Evolutionary conservation across 2,329 filamentous ascomycete genomes (phyloP), one percentile per base, ranked within the genome.

Genomic region (Lachnellula arida): DNA sequence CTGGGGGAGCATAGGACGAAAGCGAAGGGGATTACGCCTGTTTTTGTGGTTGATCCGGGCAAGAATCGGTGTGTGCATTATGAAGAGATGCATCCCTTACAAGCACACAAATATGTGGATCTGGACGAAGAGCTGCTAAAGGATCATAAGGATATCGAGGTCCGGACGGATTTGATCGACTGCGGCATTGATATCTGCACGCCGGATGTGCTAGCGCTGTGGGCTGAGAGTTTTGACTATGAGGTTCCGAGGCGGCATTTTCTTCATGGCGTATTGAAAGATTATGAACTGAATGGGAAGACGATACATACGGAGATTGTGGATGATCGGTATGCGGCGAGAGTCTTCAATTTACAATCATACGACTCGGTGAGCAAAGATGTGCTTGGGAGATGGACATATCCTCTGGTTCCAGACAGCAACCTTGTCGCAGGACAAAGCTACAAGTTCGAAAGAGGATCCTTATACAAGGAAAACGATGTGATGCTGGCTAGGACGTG

Each of bases 151-250:
- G 89, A 96, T 70, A 81, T 96, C 50, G 91, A 95, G 65, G 78
- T 97, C 19, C 85, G 92, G 40, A 84, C 88, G 61, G 93, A 99
- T 72, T 76, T 99, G 56, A 88, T 97, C 59, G 94, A 99, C 72
- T 92, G 91, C 65, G 89, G 90, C 51, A 94, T 99, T 67, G 94
- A 99, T 70, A 97, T 99, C 61, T 97, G 93, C 73, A 97, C 94
- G 1, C 92, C 93, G 0, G 94, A 97, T 68, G 92, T 97, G 8
- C 81, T 97, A 44, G 92, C 92, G 7, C 76, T 97, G 55, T 99
- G 94, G 90, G 94, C 91, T 8, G 94, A 99, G 73, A 96, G 92
- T 69, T 99, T 97, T 67, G 93, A 99, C 71, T 97, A 96, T 71
- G 91, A 97, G 70, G 81, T 91, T 7, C 91, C 93, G 1, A 83